Conservation (phyloP, 371 early-diverging fungal species). For the Actinomortierella ambigua region DNA sequence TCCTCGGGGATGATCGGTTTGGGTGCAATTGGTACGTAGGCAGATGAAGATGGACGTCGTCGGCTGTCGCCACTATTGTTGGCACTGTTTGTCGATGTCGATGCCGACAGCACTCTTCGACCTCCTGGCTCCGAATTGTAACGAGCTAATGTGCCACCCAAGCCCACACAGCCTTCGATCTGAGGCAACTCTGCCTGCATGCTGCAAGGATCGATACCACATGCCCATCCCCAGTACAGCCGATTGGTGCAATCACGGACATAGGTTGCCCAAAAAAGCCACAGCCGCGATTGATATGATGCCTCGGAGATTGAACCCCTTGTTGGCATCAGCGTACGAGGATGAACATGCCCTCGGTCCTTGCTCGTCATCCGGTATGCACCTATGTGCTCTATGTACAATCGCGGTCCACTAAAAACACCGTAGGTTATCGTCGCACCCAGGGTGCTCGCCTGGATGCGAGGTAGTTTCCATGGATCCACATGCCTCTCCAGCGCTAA, state of each 20-base stretch:
- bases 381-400: constrained; percentile 17
- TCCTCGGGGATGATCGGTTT: neutral
- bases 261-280: constrained; percentile 33
- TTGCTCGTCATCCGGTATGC: neutral
- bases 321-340: neutral
- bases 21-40: neutral
- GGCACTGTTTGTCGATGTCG: too few species aligned
- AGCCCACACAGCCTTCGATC: constrained; percentile 18
- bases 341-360: neutral
- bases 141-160: neutral
- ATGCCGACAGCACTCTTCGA: neutral
- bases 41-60: neutral
- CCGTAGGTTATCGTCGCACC: constrained; percentile 37
- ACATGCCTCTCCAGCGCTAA: constrained; percentile 21
- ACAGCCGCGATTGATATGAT: constrained; percentile 34
- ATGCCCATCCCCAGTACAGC: constrained; percentile 41
- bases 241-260: constrained; percentile 28
- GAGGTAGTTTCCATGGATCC: constrained; percentile 12
- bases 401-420: constrained; percentile 21
- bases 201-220: constrained; percentile 17
- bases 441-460: constrained; percentile 17
- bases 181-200: constrained; percentile 24
- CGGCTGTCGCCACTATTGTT: too few species aligned
- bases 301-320: constrained; percentile 22
- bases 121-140: too few species aligned